Percentiles rank a stretch among this genome's conserved stretches.
Conservation (phyloP, 306 rosid species). For the Boehmeria nivea region DNA sequence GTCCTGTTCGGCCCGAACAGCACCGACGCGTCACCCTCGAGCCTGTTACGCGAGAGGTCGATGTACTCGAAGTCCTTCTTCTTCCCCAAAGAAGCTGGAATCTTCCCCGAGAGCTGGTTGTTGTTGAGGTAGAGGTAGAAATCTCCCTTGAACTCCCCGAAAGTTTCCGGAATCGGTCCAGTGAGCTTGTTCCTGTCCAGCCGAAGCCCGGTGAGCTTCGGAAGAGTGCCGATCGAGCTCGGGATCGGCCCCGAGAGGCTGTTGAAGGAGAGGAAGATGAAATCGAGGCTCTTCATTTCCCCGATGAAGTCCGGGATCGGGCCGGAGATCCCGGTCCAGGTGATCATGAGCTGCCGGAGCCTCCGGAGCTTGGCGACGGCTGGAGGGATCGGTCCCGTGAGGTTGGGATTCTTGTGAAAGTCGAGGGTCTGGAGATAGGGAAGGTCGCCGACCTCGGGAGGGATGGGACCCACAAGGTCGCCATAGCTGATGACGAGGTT, state of each 20-base stretch:
- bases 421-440: constrained; percentile 43
- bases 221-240: constrained; percentile 37
- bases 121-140: constrained; percentile 30
- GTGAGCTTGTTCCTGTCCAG: constrained; percentile 43
- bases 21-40: constrained; percentile 60
- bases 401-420: constrained; percentile 49
- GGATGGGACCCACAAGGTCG: constrained; percentile 45
- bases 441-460: constrained; percentile 54
- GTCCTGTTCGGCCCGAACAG: constrained; percentile 47
- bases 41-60: constrained; percentile 60
- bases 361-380: constrained; percentile 42
- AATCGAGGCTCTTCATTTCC: constrained; percentile 37
- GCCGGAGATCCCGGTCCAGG: constrained; percentile 49
- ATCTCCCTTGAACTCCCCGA: constrained; percentile 17
- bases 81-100: constrained; percentile 42
- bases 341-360: constrained; percentile 34
- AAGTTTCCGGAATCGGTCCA: constrained; percentile 15
- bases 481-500: constrained; percentile 31
- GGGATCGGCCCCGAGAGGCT: constrained; percentile 52
- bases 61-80: constrained; percentile 17
- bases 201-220: constrained; percentile 19
- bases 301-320: constrained; percentile 54
- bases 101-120: constrained; percentile 47
- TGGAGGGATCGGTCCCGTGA: constrained; percentile 53
- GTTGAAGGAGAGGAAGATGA: constrained; percentile 41